These are phyloP conservation scores for Rhizopogon sp. DNA, from an alignment of 768 basidiomycete genomes.

Conservation along the genomic window DNA sequence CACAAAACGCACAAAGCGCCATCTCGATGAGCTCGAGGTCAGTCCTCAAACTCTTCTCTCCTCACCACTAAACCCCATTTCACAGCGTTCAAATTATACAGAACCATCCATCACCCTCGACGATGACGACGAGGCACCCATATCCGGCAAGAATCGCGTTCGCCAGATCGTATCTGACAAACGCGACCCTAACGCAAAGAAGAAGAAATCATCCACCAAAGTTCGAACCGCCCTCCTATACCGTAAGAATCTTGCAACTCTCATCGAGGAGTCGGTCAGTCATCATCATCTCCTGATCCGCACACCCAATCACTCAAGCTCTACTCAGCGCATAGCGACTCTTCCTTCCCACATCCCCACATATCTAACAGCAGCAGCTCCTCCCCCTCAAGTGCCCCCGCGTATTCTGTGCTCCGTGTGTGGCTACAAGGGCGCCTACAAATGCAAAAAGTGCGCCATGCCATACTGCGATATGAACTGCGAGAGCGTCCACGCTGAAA, in stretches of 20 bases:
- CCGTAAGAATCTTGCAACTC: conserved; percentile 67
- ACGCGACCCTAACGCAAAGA: conserved; percentile 31
- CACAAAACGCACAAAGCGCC: conserved; percentile 69
- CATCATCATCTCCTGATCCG: background rate
- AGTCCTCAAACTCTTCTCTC: background rate
- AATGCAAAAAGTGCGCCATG: conserved; percentile 72
- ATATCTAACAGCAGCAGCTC: conserved; percentile 66
- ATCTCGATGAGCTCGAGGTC: conserved; percentile 85
- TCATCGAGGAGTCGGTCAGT: conserved; percentile 80
- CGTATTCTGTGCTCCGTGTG: conserved; percentile 81
- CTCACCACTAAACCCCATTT: conserved; percentile 3
- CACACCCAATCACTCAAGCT: background rate
- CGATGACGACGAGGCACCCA: conserved; percentile 45
- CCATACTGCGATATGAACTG: conserved; percentile 74
- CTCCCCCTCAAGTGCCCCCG: conserved; percentile 57
- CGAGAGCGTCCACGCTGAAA: conserved; percentile 70
- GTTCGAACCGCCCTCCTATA: conserved; percentile 79
- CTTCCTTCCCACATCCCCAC: conserved; percentile 51
- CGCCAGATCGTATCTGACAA: background rate
- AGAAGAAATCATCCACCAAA: conserved; percentile 80
- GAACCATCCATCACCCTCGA: conserved; percentile 45
- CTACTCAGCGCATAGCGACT: conserved; percentile 49
- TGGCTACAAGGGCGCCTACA: conserved; percentile 79
- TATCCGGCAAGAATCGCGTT: conserved; percentile 34
- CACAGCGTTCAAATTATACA: conserved; percentile 75